Evolutionary conservation across 106 monocot genomes (phyloP), one percentile per base, ranked within the genome.

Genomic region (Dendrobium nobile): DNA sequence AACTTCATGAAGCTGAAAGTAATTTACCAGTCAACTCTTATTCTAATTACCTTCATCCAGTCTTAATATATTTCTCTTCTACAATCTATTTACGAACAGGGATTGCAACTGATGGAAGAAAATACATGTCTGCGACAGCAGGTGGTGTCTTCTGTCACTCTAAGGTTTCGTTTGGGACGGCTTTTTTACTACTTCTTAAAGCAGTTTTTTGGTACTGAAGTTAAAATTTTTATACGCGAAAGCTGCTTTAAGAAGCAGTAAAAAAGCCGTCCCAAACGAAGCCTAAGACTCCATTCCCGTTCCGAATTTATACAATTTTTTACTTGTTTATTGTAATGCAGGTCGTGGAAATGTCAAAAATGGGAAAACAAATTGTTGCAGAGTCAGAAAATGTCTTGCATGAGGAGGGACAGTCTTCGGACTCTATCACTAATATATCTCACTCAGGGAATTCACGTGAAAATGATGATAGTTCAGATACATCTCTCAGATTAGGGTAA

Each of bases 331-430:
- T 24, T 47, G 45, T 11, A 19, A 48, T 76, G 74, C 87, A 94
- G 93, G 70, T 86, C 44, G 24, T 65, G 45, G 83, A 86, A 68
- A 82, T 91, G 75, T 72, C 85, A 8, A 77, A 19, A 75, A 78
- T 41, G 22, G 86, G 79, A 67, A 89, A 81, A 44, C 86, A 80
- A n/a, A 47, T 82, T 33, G 55, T 75, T 3, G 77, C 82, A 37
- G 85, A 87, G 68, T 81, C 83, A 5, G 90, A 85, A 47, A 87
- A 51, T 59, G 79, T 68, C 37, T 7, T 73, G 8, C 47, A 47
- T 26, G 88, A 92, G 16, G 91, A 91, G 26, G 84, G 90, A 20
- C 90, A 85, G 28, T 95, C 92, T 37, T 89, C 88, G 40, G 92
- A 89, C 44, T 90, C 92, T 4, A 80, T 90, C n/a, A 92, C 90